Evolutionary conservation across 495 filamentous ascomycete species (phyloP).

Genomic region (Endocarpon pusillum): DNA sequence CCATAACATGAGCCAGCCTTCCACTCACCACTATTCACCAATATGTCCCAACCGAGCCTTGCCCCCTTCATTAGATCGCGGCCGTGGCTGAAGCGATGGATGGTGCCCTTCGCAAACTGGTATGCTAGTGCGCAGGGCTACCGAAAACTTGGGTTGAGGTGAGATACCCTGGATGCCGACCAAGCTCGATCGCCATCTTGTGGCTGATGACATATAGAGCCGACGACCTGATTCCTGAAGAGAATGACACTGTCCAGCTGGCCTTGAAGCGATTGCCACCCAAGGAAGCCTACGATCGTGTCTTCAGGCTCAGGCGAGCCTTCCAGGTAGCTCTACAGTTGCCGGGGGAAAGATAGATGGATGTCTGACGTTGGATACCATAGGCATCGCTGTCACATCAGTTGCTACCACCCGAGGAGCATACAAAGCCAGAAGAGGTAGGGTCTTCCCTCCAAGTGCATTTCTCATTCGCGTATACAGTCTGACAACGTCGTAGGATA

Average conservation of each 20-base stretch:
- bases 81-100: conserved; percentile 63
- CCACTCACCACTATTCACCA: conserved; percentile 12
- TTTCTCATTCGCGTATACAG: background rate
- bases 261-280: conserved; percentile 80
- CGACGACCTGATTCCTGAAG: conserved; percentile 88
- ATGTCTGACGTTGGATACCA: background rate
- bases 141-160: conserved; percentile 84
- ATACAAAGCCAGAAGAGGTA: conserved; percentile 62
- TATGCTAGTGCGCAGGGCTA: conserved; percentile 79
- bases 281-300: conserved; percentile 87
- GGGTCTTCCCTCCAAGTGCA: conserved; percentile 11
- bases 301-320: conserved; percentile 88
- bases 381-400: conserved; percentile 44
- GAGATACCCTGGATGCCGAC: conserved; percentile 19
- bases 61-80: conserved; percentile 56
- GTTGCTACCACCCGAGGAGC: conserved; percentile 64
- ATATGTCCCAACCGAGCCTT: conserved; percentile 59
- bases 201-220: conserved; percentile 34
- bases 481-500: conserved; percentile 39
- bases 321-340: conserved; percentile 49
- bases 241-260: conserved; percentile 65
- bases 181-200: no score
- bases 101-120: conserved; percentile 67
- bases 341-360: background rate
- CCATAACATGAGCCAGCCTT: background rate